Percentiles rank a stretch among this genome's conserved stretches.
Conservation (phyloP, 129 eudicot genomes). For the Chrysanthemum seticuspe region DNA sequence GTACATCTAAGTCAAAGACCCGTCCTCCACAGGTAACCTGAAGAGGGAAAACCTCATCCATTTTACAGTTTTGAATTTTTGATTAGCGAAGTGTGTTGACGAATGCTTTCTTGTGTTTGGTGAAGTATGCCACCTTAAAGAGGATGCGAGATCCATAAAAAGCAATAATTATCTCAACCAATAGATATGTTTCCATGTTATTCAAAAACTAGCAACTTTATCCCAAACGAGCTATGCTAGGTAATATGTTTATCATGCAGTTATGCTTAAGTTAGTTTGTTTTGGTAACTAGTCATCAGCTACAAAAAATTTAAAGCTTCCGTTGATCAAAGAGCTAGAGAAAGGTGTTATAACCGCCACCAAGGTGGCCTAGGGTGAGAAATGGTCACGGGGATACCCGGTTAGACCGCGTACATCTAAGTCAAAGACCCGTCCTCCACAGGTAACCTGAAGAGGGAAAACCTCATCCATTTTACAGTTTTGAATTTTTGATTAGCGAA, state of each 20-base stretch:
- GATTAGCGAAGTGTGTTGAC: not conserved
- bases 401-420: no score
- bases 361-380: no score
- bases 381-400: no score
- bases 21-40: no score
- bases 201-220: not conserved
- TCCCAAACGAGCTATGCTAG: conserved; percentile 4
- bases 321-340: not conserved
- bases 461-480: no score
- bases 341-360: not conserved
- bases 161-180: not conserved
- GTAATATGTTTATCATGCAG: conserved; percentile 6
- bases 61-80: no score
- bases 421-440: no score
- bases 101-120: not conserved
- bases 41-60: no score
- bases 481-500: not conserved
- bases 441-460: no score
- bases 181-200: not conserved
- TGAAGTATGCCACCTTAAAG: not conserved
- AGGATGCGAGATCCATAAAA: not conserved
- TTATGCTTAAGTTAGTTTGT: conserved; percentile 11
- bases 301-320: not conserved
- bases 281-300: conserved; percentile 5
- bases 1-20: no score